Evolutionary conservation across 495 filamentous ascomycete species (phyloP).

Genomic region (Symbiotaphrina buchneri): DNA sequence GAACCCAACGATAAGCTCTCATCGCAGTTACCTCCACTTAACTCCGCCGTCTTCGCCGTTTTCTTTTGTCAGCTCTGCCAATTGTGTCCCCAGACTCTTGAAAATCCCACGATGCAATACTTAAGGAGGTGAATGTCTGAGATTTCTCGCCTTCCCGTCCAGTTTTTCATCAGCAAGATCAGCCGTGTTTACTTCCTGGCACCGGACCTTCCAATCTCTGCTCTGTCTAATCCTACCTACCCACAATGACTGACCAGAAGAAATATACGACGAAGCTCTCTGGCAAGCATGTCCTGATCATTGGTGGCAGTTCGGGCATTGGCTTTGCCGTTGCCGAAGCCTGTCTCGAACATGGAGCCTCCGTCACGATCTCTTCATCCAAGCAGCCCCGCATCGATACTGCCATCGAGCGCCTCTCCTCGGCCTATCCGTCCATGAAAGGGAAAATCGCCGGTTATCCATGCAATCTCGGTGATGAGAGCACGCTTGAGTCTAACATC

Average conservation of each 20-base stretch:
- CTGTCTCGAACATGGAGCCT: conserved; percentile 22
- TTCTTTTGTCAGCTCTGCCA: too few species aligned
- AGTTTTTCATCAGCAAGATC: too few species aligned
- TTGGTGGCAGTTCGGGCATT: conserved; percentile 32
- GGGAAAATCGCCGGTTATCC: conserved; percentile 19
- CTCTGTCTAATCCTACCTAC: too few species aligned
- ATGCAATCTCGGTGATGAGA: conserved; percentile 23
- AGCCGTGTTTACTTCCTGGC: too few species aligned
- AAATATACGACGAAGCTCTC: background rate
- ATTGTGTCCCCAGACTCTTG: too few species aligned
- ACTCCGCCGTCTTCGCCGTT: too few species aligned
- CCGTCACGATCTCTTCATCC: conserved; percentile 31
- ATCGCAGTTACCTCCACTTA: too few species aligned
- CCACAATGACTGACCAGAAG: background rate
- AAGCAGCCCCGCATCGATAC: conserved; percentile 15
- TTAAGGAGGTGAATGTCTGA: too few species aligned
- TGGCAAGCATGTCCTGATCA: conserved; percentile 21
- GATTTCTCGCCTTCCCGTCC: too few species aligned
- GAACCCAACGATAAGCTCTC: too few species aligned
- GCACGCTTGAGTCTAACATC: conserved; percentile 20
- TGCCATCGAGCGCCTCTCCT: conserved; percentile 16
- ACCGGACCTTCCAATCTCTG: too few species aligned
- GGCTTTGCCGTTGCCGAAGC: conserved; percentile 30
- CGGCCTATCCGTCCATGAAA: conserved; percentile 11
- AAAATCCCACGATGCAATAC: too few species aligned